These are phyloP conservation scores for Rachicladosporium sp. DNA, from an alignment of 2,329 filamentous ascomycete species.

Conservation along the genomic window DNA sequence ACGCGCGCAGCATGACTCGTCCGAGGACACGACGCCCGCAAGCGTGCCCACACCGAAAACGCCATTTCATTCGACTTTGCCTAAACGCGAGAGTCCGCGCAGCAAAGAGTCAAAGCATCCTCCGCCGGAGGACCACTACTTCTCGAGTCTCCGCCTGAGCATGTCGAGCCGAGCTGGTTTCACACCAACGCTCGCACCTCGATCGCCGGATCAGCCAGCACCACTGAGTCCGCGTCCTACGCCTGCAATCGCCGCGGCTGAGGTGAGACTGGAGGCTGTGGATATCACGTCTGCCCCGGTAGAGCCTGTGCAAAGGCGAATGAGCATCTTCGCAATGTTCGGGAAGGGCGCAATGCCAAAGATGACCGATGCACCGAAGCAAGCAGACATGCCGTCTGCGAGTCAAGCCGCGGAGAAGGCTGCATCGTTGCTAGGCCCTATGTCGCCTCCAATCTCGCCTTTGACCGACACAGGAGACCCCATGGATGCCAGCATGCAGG, in stretches of 20 bases:
- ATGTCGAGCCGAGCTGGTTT: slow-evolving; percentile 3
- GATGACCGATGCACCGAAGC: neutral
- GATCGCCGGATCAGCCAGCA: neutral
- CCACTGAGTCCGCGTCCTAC: neutral
- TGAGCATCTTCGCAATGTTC: slow-evolving; percentile 11
- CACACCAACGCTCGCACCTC: slow-evolving; percentile 3
- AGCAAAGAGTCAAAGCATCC: slow-evolving; percentile 1
- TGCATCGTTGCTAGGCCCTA: too few species aligned
- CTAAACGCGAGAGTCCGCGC: slow-evolving; percentile 1
- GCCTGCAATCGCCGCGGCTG: too few species aligned
- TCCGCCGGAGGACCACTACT: slow-evolving; percentile 5
- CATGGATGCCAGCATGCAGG: too few species aligned
- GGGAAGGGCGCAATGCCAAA: slow-evolving; percentile 5
- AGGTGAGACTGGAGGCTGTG: too few species aligned
- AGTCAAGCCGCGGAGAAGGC: too few species aligned
- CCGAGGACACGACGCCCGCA: too few species aligned
- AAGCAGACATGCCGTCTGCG: too few species aligned
- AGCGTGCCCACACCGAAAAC: too few species aligned
- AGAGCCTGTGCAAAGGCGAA: slow-evolving; percentile 8
- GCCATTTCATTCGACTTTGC: neutral
- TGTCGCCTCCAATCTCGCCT: neutral
- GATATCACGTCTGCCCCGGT: too few species aligned
- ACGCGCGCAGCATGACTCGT: too few species aligned
- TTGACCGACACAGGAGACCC: neutral
- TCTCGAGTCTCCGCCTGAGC: slow-evolving; percentile 2